Conservation (phyloP, 352 stramenopile genomes). For the Thalassiosira hispida region DNA sequence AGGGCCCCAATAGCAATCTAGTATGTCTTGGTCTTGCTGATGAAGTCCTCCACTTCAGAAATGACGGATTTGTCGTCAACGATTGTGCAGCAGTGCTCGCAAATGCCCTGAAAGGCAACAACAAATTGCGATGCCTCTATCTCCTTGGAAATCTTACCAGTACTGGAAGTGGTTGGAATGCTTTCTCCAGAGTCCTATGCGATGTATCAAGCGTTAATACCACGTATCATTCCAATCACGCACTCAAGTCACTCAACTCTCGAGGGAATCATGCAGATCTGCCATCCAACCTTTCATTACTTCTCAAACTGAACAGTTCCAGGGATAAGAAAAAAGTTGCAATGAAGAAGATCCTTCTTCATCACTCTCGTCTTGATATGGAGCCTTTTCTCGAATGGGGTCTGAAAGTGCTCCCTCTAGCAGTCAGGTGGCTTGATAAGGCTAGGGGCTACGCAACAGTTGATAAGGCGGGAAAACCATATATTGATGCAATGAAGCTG, state of each 20-base stretch:
- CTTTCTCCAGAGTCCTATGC: background rate
- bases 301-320: background rate
- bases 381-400: background rate
- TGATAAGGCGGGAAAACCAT: background rate
- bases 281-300: no score
- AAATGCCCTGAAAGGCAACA: background rate
- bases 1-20: no score
- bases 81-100: background rate
- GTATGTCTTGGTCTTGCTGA: no score
- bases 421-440: background rate
- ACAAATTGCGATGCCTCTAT: background rate
- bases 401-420: background rate
- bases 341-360: background rate
- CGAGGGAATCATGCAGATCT: no score
- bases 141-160: background rate
- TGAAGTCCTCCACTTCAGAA: no score
- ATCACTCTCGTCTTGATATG: background rate
- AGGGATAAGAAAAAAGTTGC: background rate
- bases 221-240: background rate
- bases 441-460: background rate
- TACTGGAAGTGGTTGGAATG: background rate
- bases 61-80: background rate
- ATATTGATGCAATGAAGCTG: background rate
- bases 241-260: background rate
- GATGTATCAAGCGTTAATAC: background rate